These are phyloP conservation scores for Russula olivacea DNA, from an alignment of 768 basidiomycete species.

Conservation along the genomic window DNA sequence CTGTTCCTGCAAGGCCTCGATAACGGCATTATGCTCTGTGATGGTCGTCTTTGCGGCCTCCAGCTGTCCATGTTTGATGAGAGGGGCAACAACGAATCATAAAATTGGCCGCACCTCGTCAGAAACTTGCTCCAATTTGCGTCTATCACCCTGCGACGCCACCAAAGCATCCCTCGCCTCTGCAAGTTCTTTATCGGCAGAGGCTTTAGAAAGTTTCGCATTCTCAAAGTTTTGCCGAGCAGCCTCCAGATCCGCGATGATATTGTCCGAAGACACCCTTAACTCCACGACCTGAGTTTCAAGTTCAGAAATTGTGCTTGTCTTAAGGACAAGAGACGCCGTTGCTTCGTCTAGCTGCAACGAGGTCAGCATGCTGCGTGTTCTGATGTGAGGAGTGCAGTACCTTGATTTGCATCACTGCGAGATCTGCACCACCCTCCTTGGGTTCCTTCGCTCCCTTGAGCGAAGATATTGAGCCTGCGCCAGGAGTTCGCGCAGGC, in stretches of 20 bases:
- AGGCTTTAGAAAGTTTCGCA: slow-evolving; percentile 44
- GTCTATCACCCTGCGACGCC: slow-evolving; percentile 31
- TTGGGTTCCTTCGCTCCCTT: slow-evolving; percentile 62
- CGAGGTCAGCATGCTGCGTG: slow-evolving; percentile 1
- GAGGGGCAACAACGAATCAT: not conserved
- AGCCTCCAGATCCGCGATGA: slow-evolving; percentile 43
- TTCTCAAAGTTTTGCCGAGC: slow-evolving; percentile 41
- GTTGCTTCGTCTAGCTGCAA: slow-evolving; percentile 55
- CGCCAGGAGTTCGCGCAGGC: slow-evolving; percentile 38
- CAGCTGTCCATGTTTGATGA: slow-evolving; percentile 39
- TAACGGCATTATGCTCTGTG: slow-evolving; percentile 39
- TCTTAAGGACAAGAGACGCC: slow-evolving; percentile 50
- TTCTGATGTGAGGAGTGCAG: not conserved
- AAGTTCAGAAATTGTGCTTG: slow-evolving; percentile 43
- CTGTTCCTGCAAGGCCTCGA: slow-evolving; percentile 46
- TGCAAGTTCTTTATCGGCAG: slow-evolving; percentile 45
- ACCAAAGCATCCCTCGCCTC: slow-evolving; percentile 40
- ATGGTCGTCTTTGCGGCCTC: slow-evolving; percentile 41
- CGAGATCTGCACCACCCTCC: slow-evolving; percentile 51
- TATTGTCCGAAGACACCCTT: slow-evolving; percentile 44
- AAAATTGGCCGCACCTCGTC: slow-evolving; percentile 45
- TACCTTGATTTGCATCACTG: slow-evolving; percentile 59
- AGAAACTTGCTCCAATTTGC: slow-evolving; percentile 38
- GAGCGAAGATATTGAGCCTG: slow-evolving; percentile 68
- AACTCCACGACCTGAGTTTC: slow-evolving; percentile 48